Conservation (phyloP, 2,329 filamentous ascomycete genomes). For the Fusarium austroafricanum region DNA sequence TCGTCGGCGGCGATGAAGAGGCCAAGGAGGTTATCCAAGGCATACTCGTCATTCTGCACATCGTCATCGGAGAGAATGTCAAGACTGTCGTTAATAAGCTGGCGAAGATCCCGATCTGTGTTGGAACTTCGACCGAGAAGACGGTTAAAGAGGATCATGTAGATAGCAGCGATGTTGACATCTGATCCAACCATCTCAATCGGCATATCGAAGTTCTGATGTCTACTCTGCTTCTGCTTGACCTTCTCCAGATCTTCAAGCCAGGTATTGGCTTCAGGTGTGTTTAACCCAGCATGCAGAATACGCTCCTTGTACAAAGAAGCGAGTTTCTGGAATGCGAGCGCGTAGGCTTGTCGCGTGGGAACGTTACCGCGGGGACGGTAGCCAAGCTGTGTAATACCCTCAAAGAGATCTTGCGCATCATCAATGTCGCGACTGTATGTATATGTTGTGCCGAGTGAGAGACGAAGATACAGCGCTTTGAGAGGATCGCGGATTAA, state of each 20-base stretch:
- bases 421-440: slow-evolving; percentile 52
- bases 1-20: slow-evolving; percentile 55
- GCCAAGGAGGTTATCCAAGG: slow-evolving; percentile 55
- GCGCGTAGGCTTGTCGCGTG: slow-evolving; percentile 54
- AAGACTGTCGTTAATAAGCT: slow-evolving; percentile 53
- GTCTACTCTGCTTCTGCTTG: slow-evolving; percentile 52
- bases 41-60: slow-evolving; percentile 56
- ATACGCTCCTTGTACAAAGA: slow-evolving; percentile 53
- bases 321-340: slow-evolving; percentile 55
- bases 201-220: slow-evolving; percentile 55
- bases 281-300: slow-evolving; percentile 45
- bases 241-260: slow-evolving; percentile 52
- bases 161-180: slow-evolving; percentile 56
- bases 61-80: slow-evolving; percentile 55
- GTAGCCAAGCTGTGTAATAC: slow-evolving; percentile 53
- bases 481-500: slow-evolving; percentile 52
- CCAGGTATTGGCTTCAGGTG: slow-evolving; percentile 48
- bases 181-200: slow-evolving; percentile 56
- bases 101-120: slow-evolving; percentile 47
- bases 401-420: slow-evolving; percentile 52
- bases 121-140: slow-evolving; percentile 45
- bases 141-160: slow-evolving; percentile 54
- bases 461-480: slow-evolving; percentile 53
- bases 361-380: slow-evolving; percentile 55
- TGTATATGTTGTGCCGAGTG: slow-evolving; percentile 51